Evolutionary conservation across 129 eudicot species (phyloP).

Genomic region (Scalesia atractyloides): DNA sequence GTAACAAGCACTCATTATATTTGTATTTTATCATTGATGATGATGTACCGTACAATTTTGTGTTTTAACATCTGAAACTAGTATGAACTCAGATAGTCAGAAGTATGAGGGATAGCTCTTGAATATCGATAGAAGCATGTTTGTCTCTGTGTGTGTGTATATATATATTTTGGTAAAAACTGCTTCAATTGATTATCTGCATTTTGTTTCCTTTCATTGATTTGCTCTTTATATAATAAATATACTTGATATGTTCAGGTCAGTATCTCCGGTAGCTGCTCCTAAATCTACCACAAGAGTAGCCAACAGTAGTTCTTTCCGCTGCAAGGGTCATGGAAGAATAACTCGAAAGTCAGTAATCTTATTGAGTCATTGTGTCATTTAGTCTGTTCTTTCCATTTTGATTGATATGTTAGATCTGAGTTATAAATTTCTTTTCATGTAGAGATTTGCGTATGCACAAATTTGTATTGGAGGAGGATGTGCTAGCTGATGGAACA

Average conservation of each 20-base stretch:
- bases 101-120: neutral
- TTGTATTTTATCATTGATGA: conserved; percentile 10
- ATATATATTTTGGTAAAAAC: neutral
- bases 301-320: conserved; percentile 31
- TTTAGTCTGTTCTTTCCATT: neutral
- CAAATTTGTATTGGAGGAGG: conserved; percentile 66
- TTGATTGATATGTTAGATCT: conserved; percentile 6
- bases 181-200: conserved; percentile 9
- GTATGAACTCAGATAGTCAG: conserved; percentile 13
- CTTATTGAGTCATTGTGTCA: neutral
- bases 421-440: conserved; percentile 3
- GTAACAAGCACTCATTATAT: neutral
- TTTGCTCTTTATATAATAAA: neutral
- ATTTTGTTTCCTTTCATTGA: neutral
- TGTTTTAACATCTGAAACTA: conserved; percentile 5
- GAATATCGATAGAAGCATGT: neutral
- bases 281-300: conserved; percentile 33
- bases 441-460: conserved; percentile 85
- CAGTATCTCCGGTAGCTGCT: conserved; percentile 29
- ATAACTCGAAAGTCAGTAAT: conserved; percentile 69
- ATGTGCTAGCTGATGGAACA: conserved; percentile 76
- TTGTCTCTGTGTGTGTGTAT: neutral
- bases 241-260: conserved; percentile 34
- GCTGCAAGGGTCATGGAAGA: conserved; percentile 61
- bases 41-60: neutral